Base-by-base conservation (phyloP, 2,329 filamentous ascomycete genomes). In the Hymenoscyphus scutula region DNA sequence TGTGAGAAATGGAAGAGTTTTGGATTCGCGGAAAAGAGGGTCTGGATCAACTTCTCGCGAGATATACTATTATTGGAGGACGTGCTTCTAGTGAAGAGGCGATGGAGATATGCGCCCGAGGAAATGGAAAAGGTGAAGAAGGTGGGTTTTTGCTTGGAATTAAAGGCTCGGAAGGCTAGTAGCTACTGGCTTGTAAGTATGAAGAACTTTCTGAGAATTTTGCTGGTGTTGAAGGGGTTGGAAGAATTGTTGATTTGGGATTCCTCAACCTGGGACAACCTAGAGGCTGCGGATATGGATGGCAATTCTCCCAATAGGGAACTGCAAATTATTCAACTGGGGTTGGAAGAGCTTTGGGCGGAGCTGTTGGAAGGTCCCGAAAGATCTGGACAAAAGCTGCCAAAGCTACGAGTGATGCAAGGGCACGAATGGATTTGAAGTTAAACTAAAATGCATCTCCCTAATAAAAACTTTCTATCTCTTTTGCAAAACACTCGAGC, bases 1-100 rank as follows among this genome's bases (percentile, higher is more conserved):
- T 27, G 10, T 13, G 3, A 25, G 15, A 53, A 30, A 19, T 32
- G 51, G n/a, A 10, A 8, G 27, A 37, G 4, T 19, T 57, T 57
- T 29, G 38, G 38, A 2, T 57, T 57, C 17, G 53, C 27, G 7
- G 53, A 61, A 48, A 48, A 48, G 27, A 34, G 53, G n/a, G 57
- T 56, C n/a, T 57, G 59, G 59, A 34, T 61, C 53, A 25, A 57
- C 27, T 61, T 61, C 37, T 11, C 55, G 3, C 27, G 19, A 45
- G 54, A 62, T 27, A 11, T 62, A 11, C 2, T 58, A 17, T 51
- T 56, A 29, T 34, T 56, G 10, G 19, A 51, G 10, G 23, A 15
- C 5, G 17, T 32, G 27, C 13, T 8, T 54, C 51, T 48, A 7
- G 41, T 48, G 51, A 30, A 1, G 3, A 29, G 29, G n/a, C 45